These are phyloP conservation scores for Fraxinus floribunda DNA, from an alignment of 305 asterid genomes.

Conservation along the genomic window DNA sequence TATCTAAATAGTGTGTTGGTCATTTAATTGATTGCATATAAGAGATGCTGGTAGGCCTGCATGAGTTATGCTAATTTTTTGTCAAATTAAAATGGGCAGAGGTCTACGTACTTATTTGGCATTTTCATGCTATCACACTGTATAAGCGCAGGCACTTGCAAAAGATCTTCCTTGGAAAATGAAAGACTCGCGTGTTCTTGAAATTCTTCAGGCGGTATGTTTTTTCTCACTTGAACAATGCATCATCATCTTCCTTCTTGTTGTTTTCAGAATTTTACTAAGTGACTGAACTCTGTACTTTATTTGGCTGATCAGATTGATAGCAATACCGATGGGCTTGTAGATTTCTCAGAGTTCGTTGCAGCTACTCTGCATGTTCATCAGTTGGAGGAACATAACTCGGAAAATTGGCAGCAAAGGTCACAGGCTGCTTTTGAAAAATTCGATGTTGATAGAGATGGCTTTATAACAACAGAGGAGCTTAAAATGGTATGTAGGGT, in stretches of 20 bases:
- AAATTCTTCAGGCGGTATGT: constrained; percentile 95
- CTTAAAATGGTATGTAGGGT: constrained; percentile 69
- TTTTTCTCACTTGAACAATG: not conserved
- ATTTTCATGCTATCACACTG: not conserved
- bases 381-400: constrained; percentile 88
- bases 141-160: constrained; percentile 69
- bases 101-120: not conserved
- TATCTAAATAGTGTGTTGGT: not conserved
- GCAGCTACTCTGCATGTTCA: constrained; percentile 95
- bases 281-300: constrained; percentile 10
- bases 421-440: constrained; percentile 87
- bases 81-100: not conserved
- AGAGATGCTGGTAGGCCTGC: constrained; percentile 1
- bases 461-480: constrained; percentile 86
- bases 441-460: constrained; percentile 90
- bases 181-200: constrained; percentile 88
- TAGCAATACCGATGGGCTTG: constrained; percentile 92
- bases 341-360: constrained; percentile 91
- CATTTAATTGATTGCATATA: not conserved
- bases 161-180: constrained; percentile 97
- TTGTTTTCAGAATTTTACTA: not conserved
- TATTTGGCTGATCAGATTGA: constrained; percentile 64
- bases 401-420: constrained; percentile 75
- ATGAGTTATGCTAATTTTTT: not conserved
- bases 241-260: not conserved